Evolutionary conservation across 1,284 basidiomycete genomes (phyloP).

Genomic region (Tranzscheliella williamsii): DNA sequence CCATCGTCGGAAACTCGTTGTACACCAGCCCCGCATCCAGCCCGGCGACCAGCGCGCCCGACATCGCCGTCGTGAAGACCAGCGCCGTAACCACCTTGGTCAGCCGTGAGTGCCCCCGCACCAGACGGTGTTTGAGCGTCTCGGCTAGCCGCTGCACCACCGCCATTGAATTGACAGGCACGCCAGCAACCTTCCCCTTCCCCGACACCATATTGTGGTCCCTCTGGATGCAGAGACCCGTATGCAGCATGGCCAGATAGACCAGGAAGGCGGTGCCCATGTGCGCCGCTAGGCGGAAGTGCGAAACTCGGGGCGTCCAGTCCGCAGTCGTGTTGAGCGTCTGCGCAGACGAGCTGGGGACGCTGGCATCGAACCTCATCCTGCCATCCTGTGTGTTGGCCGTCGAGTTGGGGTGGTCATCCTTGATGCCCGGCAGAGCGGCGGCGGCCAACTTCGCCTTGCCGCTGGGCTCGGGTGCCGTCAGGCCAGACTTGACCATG

Average conservation of each 20-base stretch:
- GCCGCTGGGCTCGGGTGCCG: constrained; percentile 22
- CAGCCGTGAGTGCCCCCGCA: constrained; percentile 38
- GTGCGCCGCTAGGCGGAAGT: constrained; percentile 94
- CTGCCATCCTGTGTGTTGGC: not conserved
- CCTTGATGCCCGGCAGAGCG: constrained; percentile 6
- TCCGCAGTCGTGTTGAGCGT: constrained; percentile 24
- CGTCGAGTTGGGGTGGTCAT: constrained; percentile 10
- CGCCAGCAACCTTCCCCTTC: constrained; percentile 34
- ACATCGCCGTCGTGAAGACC: constrained; percentile 73
- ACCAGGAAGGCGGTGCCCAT: constrained; percentile 85
- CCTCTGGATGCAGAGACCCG: constrained; percentile 76
- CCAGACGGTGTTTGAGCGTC: constrained; percentile 35
- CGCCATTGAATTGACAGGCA: not conserved
- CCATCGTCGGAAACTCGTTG: constrained; percentile 98
- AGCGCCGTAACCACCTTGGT: constrained; percentile 37
- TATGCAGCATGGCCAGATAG: constrained; percentile 86
- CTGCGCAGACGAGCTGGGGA: constrained; percentile 16
- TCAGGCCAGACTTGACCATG: constrained; percentile 97
- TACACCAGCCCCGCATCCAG: constrained; percentile 94
- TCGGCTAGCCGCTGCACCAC: constrained; percentile 15
- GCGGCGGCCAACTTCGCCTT: constrained; percentile 13
- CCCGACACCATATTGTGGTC: constrained; percentile 72
- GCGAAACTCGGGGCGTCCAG: constrained; percentile 77
- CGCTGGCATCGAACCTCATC: constrained; percentile 2
- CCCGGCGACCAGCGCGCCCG: constrained; percentile 95